Percentiles rank a stretch among this genome's conserved stretches.
Conservation (phyloP, 257 asterid species). For the Solanum lycopersicoides region DNA sequence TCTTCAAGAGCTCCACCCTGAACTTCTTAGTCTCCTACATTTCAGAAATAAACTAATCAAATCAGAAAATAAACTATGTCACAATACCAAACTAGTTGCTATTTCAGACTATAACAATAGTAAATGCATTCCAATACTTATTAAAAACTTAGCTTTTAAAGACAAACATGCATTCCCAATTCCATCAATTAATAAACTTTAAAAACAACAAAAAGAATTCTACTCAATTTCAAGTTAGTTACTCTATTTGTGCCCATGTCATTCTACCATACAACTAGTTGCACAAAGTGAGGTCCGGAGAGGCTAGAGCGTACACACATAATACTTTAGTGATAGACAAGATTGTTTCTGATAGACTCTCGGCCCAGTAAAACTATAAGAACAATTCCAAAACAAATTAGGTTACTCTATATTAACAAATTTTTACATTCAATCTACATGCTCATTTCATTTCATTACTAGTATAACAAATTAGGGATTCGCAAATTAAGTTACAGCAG, state of each 20-base stretch:
- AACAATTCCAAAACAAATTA: neutral
- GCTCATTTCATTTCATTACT: neutral
- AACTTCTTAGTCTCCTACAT: conserved; percentile 53
- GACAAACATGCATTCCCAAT: neutral
- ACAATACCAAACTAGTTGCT: neutral
- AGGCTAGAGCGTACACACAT: neutral
- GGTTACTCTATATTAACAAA: neutral
- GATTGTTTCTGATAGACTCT: neutral
- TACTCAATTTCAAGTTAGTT: neutral
- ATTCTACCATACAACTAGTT: neutral
- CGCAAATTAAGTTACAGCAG: neutral
- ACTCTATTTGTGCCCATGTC: neutral
- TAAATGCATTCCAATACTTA: neutral
- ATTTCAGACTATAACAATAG: neutral
- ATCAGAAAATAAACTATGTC: neutral
- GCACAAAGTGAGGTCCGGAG: neutral
- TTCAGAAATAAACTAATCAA: neutral
- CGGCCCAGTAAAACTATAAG: neutral
- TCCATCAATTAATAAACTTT: neutral
- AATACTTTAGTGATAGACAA: fast-evolving
- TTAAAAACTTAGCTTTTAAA: neutral
- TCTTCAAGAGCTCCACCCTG: conserved; percentile 36
- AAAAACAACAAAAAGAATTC: neutral
- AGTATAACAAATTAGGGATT: neutral
- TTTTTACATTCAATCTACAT: too few relatives aligned